phyloP scores from a whole-genome alignment of 2,329 filamentous ascomycete species.

The Lithohypha guttulata region DNA sequence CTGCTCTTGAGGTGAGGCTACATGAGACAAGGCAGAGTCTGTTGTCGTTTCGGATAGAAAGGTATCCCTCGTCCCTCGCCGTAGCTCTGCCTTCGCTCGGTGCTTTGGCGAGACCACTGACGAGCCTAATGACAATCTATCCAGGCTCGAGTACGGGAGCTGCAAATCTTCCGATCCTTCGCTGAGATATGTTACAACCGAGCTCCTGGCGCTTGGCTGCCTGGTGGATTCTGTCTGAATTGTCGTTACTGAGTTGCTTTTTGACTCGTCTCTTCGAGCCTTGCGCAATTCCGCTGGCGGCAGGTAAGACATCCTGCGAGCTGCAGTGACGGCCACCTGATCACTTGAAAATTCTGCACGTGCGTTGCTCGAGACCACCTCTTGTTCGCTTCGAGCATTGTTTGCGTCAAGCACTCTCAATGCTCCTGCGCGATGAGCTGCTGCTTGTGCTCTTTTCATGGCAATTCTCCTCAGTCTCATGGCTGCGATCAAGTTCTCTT shows the following conservation, averaged over 20 bases:
- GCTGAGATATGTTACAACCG: conserved; percentile 13
- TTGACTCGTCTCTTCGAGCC: no score
- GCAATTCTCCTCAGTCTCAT: conserved; percentile 39
- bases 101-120: neutral
- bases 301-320: no score
- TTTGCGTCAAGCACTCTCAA: conserved; percentile 9
- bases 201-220: conserved; percentile 15
- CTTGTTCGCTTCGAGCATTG: neutral
- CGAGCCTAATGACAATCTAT: conserved; percentile 2
- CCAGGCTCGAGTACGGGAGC: conserved; percentile 2
- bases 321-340: no score
- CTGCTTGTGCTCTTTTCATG: conserved; percentile 26
- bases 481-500: conserved; percentile 41
- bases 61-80: neutral
- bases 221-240: conserved; percentile 18
- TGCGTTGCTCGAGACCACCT: no score
- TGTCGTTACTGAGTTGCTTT: conserved; percentile 17
- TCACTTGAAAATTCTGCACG: no score
- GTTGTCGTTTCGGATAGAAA: conserved; percentile 5
- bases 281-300: no score
- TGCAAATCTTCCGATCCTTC: conserved; percentile 6
- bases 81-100: neutral
- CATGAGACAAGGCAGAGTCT: neutral
- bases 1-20: neutral
- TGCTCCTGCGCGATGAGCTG: conserved; percentile 11